A percentile compares a stretch with the other conserved stretches of the same genome.
phyloP scores from a whole-genome alignment of 352 stramenopile species.

The Phytopythium mirpurense region DNA sequence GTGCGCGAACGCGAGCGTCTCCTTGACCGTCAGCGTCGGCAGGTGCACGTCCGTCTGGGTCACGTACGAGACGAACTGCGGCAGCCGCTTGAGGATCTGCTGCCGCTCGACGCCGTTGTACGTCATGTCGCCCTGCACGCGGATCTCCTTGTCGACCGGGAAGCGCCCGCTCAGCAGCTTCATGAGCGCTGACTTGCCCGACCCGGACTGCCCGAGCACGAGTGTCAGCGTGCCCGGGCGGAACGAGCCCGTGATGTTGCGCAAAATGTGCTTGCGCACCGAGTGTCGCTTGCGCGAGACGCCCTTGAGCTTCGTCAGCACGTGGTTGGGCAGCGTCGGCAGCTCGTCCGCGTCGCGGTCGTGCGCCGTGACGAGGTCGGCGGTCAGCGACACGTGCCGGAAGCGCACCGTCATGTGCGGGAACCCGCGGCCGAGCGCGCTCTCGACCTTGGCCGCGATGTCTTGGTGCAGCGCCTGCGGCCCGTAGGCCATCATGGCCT shows the following conservation, averaged over 20 bases:
- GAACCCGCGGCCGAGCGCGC: constrained; percentile 32
- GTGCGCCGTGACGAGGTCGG: constrained; percentile 31
- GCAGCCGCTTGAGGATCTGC: constrained; percentile 6
- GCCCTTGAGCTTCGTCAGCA: constrained; percentile 28
- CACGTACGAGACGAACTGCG: constrained; percentile 15
- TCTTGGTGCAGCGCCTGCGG: constrained; percentile 33
- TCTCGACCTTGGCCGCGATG: constrained; percentile 35
- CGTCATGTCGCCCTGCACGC: constrained; percentile 11
- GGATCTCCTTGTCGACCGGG: constrained; percentile 6
- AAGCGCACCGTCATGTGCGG: constrained; percentile 54
- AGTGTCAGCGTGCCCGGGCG: constrained; percentile 15
- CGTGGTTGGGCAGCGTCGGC: constrained; percentile 41
- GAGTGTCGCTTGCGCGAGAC: constrained; percentile 33
- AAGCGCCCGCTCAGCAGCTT: constrained; percentile 10
- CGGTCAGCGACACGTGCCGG: constrained; percentile 41
- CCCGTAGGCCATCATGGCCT: constrained; percentile 29
- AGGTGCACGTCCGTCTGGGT: constrained; percentile 13
- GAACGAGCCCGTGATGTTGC: constrained; percentile 9
- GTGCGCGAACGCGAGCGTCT: constrained; percentile 19
- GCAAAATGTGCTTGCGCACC: constrained; percentile 18
- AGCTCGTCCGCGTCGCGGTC: constrained; percentile 21
- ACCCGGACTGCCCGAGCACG: constrained; percentile 10
- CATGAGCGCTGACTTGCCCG: constrained; percentile 10
- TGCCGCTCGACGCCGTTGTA: constrained; percentile 14
- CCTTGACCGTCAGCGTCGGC: constrained; percentile 7